Base-by-base conservation (phyloP, 495 filamentous ascomycete species). In the Aspergillus wentii region DNA sequence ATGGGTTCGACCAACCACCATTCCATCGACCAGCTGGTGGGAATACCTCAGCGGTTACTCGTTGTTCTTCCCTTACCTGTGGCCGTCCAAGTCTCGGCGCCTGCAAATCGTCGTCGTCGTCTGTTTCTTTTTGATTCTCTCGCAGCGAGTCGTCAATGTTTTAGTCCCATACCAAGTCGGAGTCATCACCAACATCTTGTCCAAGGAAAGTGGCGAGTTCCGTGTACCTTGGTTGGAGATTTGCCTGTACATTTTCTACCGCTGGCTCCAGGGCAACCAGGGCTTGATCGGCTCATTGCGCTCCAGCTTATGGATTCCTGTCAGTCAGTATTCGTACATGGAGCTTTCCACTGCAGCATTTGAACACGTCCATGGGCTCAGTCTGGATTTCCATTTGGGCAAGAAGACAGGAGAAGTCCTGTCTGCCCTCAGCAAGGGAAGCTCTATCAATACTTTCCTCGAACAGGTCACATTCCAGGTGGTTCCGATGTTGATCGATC, bases 381-480 rank as follows among this genome's bases (percentile, higher is more conserved):
- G 90, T 61, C 69, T 96, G 47, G 92, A 97, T 54, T 98, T 98
- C 51, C 92, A 98, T 59, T 76, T 96, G 8, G 86, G 88, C 29
- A 98, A 98, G 65, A 88, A 90, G 59, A 97, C 92, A 1, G 92
- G 92, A 17, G 92, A 98, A 59, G 89, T 98, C 11, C 68, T 96
- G 17, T 95, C 88, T 15, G 92, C 92, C 0, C 68, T 98, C 39
- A 95, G 90, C 64, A 97, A 97, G 54, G 92, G 92, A 37, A 87
- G 81, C 44, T 86, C 92, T 1, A 95, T 98, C 69, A 97, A 98
- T 51, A 88, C 83, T 3, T 98, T 98, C 64, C 73, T 98, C 26
- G 91, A 96, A 59, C 86, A 94, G 57, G 78, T 95, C 36, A 95
- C 92, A 2, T 98, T 98, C 57, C 84, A 90, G 56, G 86, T 98